phyloP scores from a whole-genome alignment of 495 filamentous ascomycete species.

The Tuber brumale region DNA sequence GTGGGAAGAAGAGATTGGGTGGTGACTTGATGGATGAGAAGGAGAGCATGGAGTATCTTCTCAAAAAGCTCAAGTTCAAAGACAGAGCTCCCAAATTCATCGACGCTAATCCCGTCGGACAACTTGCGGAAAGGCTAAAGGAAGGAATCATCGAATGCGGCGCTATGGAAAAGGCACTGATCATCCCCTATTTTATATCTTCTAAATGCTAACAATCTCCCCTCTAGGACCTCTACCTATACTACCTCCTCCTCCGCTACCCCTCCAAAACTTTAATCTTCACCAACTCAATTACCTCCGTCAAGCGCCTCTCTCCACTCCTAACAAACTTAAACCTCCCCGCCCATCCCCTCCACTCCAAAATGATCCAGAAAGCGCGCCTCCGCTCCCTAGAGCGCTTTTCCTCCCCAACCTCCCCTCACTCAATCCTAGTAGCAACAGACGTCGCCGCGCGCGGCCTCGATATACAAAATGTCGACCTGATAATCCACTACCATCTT shows the following conservation, averaged over 20 bases:
- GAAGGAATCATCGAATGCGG: conserved; percentile 89
- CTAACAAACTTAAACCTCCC: conserved; percentile 75
- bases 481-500: conserved; percentile 90
- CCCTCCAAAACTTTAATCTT: conserved; percentile 80
- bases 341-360: conserved; percentile 74
- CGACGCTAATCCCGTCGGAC: conserved; percentile 73
- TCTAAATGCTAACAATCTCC: conserved; percentile 23
- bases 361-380: conserved; percentile 95
- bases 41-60: conserved; percentile 85
- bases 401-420: conserved; percentile 53
- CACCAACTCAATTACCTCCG: conserved; percentile 89
- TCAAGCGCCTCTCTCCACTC: conserved; percentile 76
- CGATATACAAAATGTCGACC: conserved; percentile 80
- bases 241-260: conserved; percentile 76
- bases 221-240: conserved; percentile 77
- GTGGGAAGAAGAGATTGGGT: conserved; percentile 46
- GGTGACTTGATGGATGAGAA: conserved; percentile 61
- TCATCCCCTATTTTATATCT: conserved; percentile 4
- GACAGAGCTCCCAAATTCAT: conserved; percentile 79
- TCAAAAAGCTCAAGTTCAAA: conserved; percentile 82
- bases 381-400: conserved; percentile 88
- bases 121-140: conserved; percentile 78
- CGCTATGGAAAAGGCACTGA: conserved; percentile 74
- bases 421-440: conserved; percentile 79
- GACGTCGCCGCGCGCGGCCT: conserved; percentile 96